phyloP scores from a whole-genome alignment of 2,329 filamentous ascomycete genomes.

The Helotiales sp. region DNA sequence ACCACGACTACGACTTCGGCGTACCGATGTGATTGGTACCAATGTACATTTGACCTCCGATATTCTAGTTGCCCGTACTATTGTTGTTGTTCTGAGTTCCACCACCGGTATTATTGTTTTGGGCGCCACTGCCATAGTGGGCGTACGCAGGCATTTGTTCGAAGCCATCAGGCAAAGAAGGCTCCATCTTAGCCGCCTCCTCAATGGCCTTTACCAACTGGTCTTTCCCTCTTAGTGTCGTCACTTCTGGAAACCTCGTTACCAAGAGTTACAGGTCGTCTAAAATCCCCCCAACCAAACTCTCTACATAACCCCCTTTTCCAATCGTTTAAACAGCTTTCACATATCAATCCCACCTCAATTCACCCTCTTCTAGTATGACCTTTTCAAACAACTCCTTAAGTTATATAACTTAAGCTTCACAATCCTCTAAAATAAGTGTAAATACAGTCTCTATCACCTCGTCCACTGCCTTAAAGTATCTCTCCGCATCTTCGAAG shows the following conservation, averaged over 20 bases:
- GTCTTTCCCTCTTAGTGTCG: conserved; percentile 20
- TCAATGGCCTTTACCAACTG: conserved; percentile 25
- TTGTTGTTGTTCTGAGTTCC: conserved; percentile 20
- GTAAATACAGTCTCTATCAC: conserved; percentile 20
- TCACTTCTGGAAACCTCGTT: conserved; percentile 21
- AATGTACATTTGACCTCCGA: too few relatives aligned
- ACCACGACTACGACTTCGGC: too few relatives aligned
- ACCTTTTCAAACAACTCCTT: conserved; percentile 26
- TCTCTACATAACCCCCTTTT: conserved; percentile 25
- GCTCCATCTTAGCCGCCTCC: conserved; percentile 23
- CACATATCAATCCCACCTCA: conserved; percentile 24
- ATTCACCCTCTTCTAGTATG: conserved; percentile 21
- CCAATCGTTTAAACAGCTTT: conserved; percentile 27
- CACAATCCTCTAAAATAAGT: conserved; percentile 20
- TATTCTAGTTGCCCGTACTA: too few relatives aligned
- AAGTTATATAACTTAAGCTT: conserved; percentile 21
- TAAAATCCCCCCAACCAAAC: conserved; percentile 24
- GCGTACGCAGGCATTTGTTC: conserved; percentile 13
- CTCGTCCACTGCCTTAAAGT: conserved; percentile 15
- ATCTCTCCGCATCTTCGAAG: conserved; percentile 21
- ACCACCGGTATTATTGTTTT: conserved; percentile 20
- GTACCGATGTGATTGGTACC: too few relatives aligned
- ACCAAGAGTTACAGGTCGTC: conserved; percentile 27
- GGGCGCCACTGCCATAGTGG: conserved; percentile 22
- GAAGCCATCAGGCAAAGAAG: conserved; percentile 22